A percentile compares a stretch with the other conserved stretches of the same genome.
phyloP scores from a whole-genome alignment of 1,284 basidiomycete genomes.

The Cutaneotrichosporon daszewskae region DNA sequence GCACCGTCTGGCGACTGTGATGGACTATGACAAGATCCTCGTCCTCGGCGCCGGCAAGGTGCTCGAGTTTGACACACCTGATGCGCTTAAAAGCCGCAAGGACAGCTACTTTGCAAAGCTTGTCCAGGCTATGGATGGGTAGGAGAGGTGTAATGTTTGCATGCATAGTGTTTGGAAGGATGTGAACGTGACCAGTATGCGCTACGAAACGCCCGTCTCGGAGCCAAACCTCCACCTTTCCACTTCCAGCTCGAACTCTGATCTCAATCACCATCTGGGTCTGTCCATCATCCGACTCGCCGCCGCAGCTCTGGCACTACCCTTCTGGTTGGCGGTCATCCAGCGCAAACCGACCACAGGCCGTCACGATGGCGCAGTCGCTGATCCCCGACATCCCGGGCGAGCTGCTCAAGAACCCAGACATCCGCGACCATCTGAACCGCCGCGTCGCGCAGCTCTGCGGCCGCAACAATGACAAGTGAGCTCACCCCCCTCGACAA shows the following conservation, averaged over 20 bases:
- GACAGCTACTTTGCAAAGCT: conserved; percentile 56
- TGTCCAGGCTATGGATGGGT: conserved; percentile 53
- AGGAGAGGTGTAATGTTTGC: background rate
- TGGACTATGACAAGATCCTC: conserved; percentile 53
- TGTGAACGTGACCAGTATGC: too few species aligned
- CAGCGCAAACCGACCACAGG: too few species aligned
- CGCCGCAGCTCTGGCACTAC: too few species aligned
- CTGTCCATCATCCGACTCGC: too few species aligned
- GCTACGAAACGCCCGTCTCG: too few species aligned
- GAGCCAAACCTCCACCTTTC: too few species aligned
- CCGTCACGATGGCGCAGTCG: background rate
- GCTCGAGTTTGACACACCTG: conserved; percentile 56
- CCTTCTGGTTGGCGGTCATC: too few species aligned
- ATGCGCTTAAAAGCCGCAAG: conserved; percentile 54
- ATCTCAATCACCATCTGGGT: too few species aligned
- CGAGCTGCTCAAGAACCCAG: conserved; percentile 42
- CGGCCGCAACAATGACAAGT: conserved; percentile 58
- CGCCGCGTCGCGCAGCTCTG: conserved; percentile 61
- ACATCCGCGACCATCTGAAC: conserved; percentile 60
- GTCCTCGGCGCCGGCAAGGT: conserved; percentile 53
- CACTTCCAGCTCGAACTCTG: too few species aligned
- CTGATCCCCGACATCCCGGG: conserved; percentile 46
- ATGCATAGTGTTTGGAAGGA: too few species aligned
- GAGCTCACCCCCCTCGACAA: background rate
- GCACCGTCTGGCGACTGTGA: conserved; percentile 51